Evolutionary conservation across 2,329 filamentous ascomycete species (phyloP).

Genomic region (Laburnicola sp.): DNA sequence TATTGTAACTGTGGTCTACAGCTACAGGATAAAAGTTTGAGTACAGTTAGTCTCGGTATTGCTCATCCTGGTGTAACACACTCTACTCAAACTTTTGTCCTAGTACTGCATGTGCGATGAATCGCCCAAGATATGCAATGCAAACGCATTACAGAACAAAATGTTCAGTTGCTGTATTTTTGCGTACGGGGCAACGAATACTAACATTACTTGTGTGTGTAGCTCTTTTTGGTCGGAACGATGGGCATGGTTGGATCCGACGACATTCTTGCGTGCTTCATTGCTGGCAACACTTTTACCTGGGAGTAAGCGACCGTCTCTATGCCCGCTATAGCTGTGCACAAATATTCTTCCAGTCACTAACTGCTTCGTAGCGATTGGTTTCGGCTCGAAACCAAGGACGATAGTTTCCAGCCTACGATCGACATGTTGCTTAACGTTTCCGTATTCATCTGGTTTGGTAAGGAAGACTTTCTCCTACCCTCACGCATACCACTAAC

Average conservation of each 20-base stretch:
- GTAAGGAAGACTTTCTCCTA: constrained; percentile 40
- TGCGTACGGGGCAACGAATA: too few relatives aligned
- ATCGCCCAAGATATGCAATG: too few relatives aligned
- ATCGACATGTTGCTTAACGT: constrained; percentile 95
- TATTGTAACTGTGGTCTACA: too few relatives aligned
- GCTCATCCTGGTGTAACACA: too few relatives aligned
- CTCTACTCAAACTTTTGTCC: too few relatives aligned
- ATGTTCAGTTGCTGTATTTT: too few relatives aligned
- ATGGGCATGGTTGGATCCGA: constrained; percentile 86
- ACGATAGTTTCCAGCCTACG: constrained; percentile 91
- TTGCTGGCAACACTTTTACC: constrained; percentile 87
- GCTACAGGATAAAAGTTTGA: too few relatives aligned
- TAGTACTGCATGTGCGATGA: too few relatives aligned
- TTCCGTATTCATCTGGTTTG: constrained; percentile 87
- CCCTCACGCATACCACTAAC: background rate
- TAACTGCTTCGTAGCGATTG: constrained; percentile 61
- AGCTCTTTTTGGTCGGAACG: constrained; percentile 82
- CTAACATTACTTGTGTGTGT: background rate
- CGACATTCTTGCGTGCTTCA: constrained; percentile 88
- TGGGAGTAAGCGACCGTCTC: constrained; percentile 71
- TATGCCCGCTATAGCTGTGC: constrained; percentile 8
- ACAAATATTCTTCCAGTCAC: background rate
- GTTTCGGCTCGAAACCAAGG: constrained; percentile 85
- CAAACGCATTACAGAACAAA: too few relatives aligned
- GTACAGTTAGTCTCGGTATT: too few relatives aligned